Percentiles rank a stretch among this genome's conserved stretches.
phyloP scores from a whole-genome alignment of 140 eudicot genomes.

The Erigeron philadelphicus region DNA sequence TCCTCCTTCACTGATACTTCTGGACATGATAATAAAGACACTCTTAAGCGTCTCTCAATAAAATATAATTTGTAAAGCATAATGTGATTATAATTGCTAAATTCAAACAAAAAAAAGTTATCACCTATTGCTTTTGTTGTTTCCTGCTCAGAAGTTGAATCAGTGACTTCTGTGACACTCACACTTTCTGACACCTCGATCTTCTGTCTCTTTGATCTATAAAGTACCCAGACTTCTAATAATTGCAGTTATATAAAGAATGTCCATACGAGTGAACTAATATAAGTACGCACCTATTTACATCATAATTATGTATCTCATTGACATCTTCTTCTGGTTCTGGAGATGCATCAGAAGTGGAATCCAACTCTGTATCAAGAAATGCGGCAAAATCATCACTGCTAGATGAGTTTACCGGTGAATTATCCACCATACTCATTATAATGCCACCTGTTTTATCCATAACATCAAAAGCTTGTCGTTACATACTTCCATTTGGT shows the following conservation, averaged over 20 bases:
- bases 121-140: constrained; percentile 33
- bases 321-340: constrained; percentile 26
- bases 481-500: background rate
- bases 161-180: constrained; percentile 22
- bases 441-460: constrained; percentile 13
- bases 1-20: constrained; percentile 36
- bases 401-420: constrained; percentile 28
- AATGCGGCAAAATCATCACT: constrained; percentile 35
- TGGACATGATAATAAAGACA: constrained; percentile 26
- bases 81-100: constrained; percentile 6
- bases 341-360: constrained; percentile 25
- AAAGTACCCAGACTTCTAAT: background rate
- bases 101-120: background rate
- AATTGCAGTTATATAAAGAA: background rate
- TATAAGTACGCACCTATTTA: constrained; percentile 11
- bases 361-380: constrained; percentile 29
- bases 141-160: constrained; percentile 28
- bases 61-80: background rate
- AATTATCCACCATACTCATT: constrained; percentile 28
- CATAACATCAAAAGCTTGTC: constrained; percentile 7
- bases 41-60: background rate
- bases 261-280: background rate
- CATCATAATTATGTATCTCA: constrained; percentile 1
- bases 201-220: constrained; percentile 56
- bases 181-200: constrained; percentile 36